Evolutionary conservation across 2,329 filamentous ascomycete species (phyloP), one percentile per base, ranked within the genome.

Genomic region (Botrytis elliptica): DNA sequence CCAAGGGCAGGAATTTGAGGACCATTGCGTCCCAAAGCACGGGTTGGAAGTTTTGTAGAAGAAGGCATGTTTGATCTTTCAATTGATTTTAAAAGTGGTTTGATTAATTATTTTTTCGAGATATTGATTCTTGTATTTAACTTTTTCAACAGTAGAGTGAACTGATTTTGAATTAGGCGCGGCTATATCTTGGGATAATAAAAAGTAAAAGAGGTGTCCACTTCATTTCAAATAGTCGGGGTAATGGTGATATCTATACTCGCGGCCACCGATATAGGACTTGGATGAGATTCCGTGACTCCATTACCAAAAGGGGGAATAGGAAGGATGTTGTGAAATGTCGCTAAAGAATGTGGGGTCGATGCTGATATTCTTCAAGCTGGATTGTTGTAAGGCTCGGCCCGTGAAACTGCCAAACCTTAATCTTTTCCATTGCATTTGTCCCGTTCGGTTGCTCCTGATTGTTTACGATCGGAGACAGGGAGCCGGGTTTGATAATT

Each of bases 1-100:
- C 74, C 74, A 65, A 75, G 64, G 55, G 73, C 74, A 18, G 73
- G 70, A 49, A 75, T 63, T 25, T 74, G 59, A 44, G 74, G 74
- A 25, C 74, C 74, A 64, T 73, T 57, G 16, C 66, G 71, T 49
- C 71, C 71, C 36, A 73, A 68, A 63, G 59, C 25, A 64, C 73
- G 73, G 63, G 74, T 75, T 38, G 73, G 74, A 67, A 75, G 72
- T n/a, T 71, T 73, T 7, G 71, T 49, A 18, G 46, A 67, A 67
- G 33, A n/a, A 57, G 73, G 65, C 73, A 74, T 74, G 38, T 46
- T 66, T 60, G 42, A 14, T 67, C 1, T 40, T 40, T 67, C 2
- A 7, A 33, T 12, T 55, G 46, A 40, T 25, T 16, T 55, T 55
- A 6, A 29, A 38, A 18, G 38, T 60, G 55, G 9, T n/a, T 68